Conservation (phyloP, 495 filamentous ascomycete genomes). For the Paragyromitra xinjiangensis region DNA sequence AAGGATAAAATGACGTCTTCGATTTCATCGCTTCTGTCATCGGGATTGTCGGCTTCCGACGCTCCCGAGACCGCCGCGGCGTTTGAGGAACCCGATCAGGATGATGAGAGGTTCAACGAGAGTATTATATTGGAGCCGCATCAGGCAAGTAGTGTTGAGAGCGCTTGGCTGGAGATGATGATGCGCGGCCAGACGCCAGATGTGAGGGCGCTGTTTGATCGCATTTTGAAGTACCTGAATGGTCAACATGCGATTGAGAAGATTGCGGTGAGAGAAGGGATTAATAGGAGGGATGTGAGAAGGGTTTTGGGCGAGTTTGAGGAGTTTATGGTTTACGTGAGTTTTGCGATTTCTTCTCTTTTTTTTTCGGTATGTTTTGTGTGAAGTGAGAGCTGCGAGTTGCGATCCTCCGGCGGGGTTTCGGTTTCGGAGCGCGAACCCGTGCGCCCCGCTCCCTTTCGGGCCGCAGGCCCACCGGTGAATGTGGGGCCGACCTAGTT, state of each 20-base stretch:
- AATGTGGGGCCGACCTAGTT: neutral
- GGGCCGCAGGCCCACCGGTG: neutral
- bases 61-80: neutral
- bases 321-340: slow-evolving; percentile 63
- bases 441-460: neutral
- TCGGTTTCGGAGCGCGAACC: neutral
- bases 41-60: neutral
- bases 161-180: slow-evolving; percentile 59
- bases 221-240: slow-evolving; percentile 84
- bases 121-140: slow-evolving; percentile 56
- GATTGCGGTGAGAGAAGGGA: slow-evolving; percentile 78
- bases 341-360: slow-evolving; percentile 24
- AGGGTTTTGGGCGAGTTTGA: slow-evolving; percentile 71
- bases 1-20: slow-evolving; percentile 38
- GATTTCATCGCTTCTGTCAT: slow-evolving; percentile 37
- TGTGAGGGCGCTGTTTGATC: slow-evolving; percentile 53
- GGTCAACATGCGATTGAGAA: slow-evolving; percentile 87
- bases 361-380: neutral
- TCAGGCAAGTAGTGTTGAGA: slow-evolving; percentile 54
- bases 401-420: neutral
- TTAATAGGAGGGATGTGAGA: slow-evolving; percentile 85
- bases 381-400: neutral
- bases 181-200: slow-evolving; percentile 48
- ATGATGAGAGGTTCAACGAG: slow-evolving; percentile 44
- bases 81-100: slow-evolving; percentile 25